Percentiles rank a stretch among this genome's conserved stretches.
These are phyloP conservation scores for Rhynchospora pubera DNA, from an alignment of 176 grass and related monocot genomes.

Conservation along the genomic window DNA sequence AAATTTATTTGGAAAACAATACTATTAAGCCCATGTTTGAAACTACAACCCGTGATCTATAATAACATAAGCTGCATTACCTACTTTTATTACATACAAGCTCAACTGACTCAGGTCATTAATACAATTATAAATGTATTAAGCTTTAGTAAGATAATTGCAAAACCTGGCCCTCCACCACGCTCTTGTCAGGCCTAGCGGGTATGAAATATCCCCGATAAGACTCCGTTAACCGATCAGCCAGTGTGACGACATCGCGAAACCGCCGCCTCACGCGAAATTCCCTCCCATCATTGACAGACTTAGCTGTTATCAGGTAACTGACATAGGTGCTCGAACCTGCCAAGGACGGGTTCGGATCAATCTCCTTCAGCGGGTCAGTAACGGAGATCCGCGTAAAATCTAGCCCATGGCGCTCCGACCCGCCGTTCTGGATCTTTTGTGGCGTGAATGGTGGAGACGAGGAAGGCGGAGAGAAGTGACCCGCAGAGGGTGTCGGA, in stretches of 20 bases:
- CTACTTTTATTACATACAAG: neutral
- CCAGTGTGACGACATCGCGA: constrained; percentile 70
- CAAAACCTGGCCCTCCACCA: constrained; percentile 70
- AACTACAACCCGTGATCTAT: neutral
- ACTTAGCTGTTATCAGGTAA: constrained; percentile 64
- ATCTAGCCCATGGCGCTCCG: constrained; percentile 23
- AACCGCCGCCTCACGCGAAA: constrained; percentile 73
- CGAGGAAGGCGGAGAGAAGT: constrained; percentile 16
- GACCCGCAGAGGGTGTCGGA: neutral
- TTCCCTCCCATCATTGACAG: constrained; percentile 31
- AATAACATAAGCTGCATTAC: neutral
- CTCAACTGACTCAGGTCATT: neutral
- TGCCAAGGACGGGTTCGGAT: constrained; percentile 29
- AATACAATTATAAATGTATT: neutral
- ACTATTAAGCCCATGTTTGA: neutral
- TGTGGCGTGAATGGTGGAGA: constrained; percentile 14
- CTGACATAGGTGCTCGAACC: constrained; percentile 62
- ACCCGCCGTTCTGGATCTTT: constrained; percentile 16
- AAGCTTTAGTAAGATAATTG: neutral
- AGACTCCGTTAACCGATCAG: constrained; percentile 44
- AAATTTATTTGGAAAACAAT: neutral
- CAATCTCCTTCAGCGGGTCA: constrained; percentile 72
- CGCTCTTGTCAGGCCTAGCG: constrained; percentile 57
- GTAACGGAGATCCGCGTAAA: constrained; percentile 60
- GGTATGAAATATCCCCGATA: constrained; percentile 70